Evolutionary conservation across 805 yeast species (phyloP), one percentile per base, ranked within the genome.

Genomic region (Candida schatavii): DNA sequence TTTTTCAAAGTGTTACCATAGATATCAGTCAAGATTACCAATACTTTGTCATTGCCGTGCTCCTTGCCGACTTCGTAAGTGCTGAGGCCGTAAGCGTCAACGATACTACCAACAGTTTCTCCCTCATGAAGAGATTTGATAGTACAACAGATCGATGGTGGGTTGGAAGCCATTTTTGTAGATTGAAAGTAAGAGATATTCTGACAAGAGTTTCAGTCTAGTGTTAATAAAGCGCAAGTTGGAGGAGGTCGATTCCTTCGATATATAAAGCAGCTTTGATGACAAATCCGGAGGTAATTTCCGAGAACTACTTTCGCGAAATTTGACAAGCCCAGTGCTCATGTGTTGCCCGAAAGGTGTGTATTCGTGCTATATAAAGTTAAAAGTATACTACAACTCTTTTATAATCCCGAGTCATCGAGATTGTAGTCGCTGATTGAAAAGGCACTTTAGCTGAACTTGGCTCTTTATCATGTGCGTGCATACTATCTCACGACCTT

Each of bases 1-100:
- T 89, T 88, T 57, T 68, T 69, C 56, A 70, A 72, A 36, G 66
- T 66, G 57, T 74, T 64, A 28, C 97, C 96, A 46, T 59, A 78
- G 36, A 88, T 67, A 57, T 89, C 97, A 33, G 93, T 74, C 32
- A 82, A 46, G 35, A 88, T 73, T 21, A 87, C 79, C 19, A 87
- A 61, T 34, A 81, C 68, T 45, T 75, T 73, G 19, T 75, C 72
- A 21, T 51, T 46, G 4, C 62, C 56, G 41, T 56, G 32, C 21
- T 54, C 53, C 13, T 42, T 42, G 32, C 71, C 72, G 11, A 54
- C 48, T 30, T 51, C 54, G 43, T 66, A 66, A 27, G 70, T 56
- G 35, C 56, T 59, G 22, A 74, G 47, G 11, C 80, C 83, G 42
- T 57, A 66, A 4, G 78, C 41, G 9, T 66, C 63, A 27, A 60